Evolutionary conservation across 495 filamentous ascomycete species (phyloP).

Genomic region (Entonaema liquescens): DNA sequence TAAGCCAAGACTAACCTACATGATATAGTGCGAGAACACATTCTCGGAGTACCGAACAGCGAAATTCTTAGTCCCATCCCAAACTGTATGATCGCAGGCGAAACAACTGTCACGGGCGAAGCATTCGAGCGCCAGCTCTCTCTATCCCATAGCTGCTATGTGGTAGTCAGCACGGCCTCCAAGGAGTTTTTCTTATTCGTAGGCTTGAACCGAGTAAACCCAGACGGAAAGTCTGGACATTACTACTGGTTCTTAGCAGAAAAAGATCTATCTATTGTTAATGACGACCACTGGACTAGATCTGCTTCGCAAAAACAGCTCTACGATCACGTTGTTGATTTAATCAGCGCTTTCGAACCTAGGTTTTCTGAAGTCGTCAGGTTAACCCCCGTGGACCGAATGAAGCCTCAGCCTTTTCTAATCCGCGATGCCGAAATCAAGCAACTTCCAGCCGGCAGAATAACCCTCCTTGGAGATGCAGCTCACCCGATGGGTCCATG

Average conservation of each 20-base stretch:
- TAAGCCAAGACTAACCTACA: neutral
- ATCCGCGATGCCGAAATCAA: slow-evolving; percentile 33
- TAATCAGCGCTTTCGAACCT: slow-evolving; percentile 22
- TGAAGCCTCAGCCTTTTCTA: slow-evolving; percentile 6
- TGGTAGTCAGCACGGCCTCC: neutral
- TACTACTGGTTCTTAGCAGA: slow-evolving; percentile 45
- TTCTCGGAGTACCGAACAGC: slow-evolving; percentile 41
- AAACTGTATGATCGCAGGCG: slow-evolving; percentile 32
- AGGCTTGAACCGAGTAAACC: slow-evolving; percentile 39
- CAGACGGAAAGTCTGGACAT: slow-evolving; percentile 27
- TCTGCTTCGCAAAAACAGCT: slow-evolving; percentile 34
- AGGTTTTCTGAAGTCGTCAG: slow-evolving; percentile 37
- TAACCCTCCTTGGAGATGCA: slow-evolving; percentile 67
- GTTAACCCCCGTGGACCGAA: slow-evolving; percentile 25
- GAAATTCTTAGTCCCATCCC: slow-evolving; percentile 36
- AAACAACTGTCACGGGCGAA: slow-evolving; percentile 34
- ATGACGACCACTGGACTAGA: slow-evolving; percentile 41
- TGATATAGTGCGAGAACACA: slow-evolving; percentile 42
- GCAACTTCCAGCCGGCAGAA: slow-evolving; percentile 46
- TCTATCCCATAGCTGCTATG: slow-evolving; percentile 41
- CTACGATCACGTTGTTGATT: slow-evolving; percentile 27
- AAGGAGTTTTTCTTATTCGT: slow-evolving; percentile 31
- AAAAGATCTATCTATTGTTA: slow-evolving; percentile 20
- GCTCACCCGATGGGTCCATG: slow-evolving; percentile 70
- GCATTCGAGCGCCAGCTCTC: slow-evolving; percentile 44